phyloP scores from a whole-genome alignment of 164 flowering plant species.

The Amborella trichopoda region DNA sequence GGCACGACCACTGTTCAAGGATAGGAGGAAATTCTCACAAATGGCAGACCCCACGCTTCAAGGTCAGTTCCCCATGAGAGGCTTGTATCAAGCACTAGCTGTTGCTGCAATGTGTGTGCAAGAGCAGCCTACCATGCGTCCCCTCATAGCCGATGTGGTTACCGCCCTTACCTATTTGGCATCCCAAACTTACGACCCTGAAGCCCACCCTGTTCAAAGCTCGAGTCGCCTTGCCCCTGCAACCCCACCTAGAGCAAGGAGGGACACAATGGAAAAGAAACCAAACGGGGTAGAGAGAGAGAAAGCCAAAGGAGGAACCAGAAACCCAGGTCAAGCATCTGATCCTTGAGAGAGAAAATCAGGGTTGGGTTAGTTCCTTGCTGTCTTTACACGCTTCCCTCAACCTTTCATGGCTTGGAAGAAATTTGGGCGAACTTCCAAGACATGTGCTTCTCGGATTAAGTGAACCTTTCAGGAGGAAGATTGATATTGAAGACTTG shows the following conservation, averaged over 20 bases:
- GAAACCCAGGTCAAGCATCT: too few species aligned
- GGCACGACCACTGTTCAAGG: constrained; percentile 83
- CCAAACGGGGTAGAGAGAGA: constrained; percentile 10
- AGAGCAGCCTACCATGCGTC: constrained; percentile 79
- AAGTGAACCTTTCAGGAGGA: too few species aligned
- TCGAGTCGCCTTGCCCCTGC: constrained; percentile 26
- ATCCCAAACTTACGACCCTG: constrained; percentile 43
- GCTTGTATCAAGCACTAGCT: constrained; percentile 83
- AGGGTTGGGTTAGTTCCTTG: too few species aligned
- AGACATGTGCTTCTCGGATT: too few species aligned
- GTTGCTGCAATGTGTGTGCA: constrained; percentile 94
- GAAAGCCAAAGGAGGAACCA: constrained; percentile 8
- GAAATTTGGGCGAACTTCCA: too few species aligned
- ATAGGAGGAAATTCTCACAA: constrained; percentile 53
- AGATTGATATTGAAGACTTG: too few species aligned
- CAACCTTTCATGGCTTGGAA: too few species aligned
- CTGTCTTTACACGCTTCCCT: too few species aligned
- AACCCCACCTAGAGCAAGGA: constrained; percentile 32
- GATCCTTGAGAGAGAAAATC: too few species aligned
- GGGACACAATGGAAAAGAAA: constrained; percentile 14
- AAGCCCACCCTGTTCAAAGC: constrained; percentile 31
- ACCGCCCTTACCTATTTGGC: constrained; percentile 77
- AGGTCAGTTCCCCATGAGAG: constrained; percentile 65
- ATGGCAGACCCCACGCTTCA: constrained; percentile 78
- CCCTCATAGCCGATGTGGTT: constrained; percentile 80